Conservation (phyloP, 345 rosid genomes). For the Viola odorata region DNA sequence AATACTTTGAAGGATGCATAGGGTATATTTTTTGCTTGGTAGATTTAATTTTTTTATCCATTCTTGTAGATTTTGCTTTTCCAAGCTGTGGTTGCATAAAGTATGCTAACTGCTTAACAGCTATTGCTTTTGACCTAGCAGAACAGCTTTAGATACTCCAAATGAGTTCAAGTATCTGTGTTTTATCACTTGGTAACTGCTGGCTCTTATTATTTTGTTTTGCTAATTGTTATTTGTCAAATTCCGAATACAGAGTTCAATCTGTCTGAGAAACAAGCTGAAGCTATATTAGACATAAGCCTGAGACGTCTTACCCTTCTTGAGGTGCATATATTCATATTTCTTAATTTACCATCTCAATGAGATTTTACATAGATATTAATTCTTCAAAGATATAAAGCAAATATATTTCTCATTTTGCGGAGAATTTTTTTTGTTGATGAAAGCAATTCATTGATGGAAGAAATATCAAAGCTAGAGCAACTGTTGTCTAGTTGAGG, state of each 20-base stretch:
- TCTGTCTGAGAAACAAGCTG: conserved; percentile 88
- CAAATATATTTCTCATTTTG: conserved; percentile 13
- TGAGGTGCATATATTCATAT: conserved; percentile 42
- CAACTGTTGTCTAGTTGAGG: conserved; percentile 65
- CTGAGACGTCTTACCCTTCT: conserved; percentile 73
- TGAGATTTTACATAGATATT: background rate
- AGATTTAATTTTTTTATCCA: no score
- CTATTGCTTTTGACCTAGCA: background rate
- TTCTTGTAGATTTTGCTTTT: no score
- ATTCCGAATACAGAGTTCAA: conserved; percentile 44
- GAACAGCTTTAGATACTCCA: background rate
- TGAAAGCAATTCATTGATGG: conserved; percentile 61
- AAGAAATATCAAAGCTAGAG: conserved; percentile 65
- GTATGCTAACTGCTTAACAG: background rate
- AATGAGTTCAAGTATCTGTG: background rate
- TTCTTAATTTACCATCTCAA: background rate
- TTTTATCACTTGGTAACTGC: background rate
- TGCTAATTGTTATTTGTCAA: background rate
- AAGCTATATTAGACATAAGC: conserved; percentile 78
- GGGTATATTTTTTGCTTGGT: no score
- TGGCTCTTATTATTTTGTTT: background rate
- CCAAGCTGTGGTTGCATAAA: no score
- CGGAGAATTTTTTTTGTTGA: conserved; percentile 74
- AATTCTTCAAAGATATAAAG: conserved; percentile 9
- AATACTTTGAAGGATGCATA: no score